Percentiles rank a stretch among this genome's conserved stretches.
These are phyloP conservation scores for Turnera subulata DNA, from an alignment of 345 rosid species.

Conservation along the genomic window DNA sequence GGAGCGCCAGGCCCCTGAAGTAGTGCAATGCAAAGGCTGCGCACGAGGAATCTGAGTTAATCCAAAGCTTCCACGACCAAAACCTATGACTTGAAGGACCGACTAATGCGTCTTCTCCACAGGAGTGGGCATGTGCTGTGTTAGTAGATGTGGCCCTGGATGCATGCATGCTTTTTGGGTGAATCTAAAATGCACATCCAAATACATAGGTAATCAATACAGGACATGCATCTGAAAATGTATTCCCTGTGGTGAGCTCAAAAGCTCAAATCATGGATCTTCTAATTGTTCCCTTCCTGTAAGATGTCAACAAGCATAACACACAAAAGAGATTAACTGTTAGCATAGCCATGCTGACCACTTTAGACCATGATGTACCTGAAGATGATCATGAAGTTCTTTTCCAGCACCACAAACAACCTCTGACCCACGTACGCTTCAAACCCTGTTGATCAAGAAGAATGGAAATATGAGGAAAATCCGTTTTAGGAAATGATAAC, in stretches of 20 bases:
- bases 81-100: no score
- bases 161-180: neutral
- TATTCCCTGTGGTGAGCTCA: neutral
- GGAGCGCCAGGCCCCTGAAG: no score
- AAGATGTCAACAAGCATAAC: no score
- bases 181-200: neutral
- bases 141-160: neutral
- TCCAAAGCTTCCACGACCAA: no score
- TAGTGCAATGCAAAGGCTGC: no score
- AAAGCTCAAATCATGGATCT: constrained; percentile 3
- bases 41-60: no score
- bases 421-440: constrained; percentile 82
- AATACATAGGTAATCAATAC: neutral
- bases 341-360: neutral
- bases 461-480: constrained; percentile 1
- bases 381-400: constrained; percentile 92
- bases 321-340: no score
- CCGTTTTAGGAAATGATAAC: constrained; percentile 3
- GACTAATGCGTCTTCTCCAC: no score
- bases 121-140: no score
- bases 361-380: constrained; percentile 39
- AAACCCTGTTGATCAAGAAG: constrained; percentile 51
- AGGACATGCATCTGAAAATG: constrained; percentile 1
- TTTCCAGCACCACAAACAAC: constrained; percentile 81
- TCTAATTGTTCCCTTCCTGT: neutral